phyloP scores from a whole-genome alignment of 2,329 filamentous ascomycete species.

The Paradendryphiella salina region DNA sequence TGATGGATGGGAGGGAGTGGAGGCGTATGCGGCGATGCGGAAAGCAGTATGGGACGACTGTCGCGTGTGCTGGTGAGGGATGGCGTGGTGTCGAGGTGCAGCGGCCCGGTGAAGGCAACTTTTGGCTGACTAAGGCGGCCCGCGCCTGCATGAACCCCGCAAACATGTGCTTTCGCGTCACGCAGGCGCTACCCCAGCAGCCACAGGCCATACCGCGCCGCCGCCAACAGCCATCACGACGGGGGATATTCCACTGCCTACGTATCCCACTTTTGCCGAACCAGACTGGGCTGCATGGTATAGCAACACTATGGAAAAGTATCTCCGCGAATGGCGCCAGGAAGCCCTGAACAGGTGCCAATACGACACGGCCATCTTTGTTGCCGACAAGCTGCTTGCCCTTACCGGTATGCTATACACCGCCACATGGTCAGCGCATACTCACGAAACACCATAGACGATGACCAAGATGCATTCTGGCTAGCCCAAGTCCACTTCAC shows the following conservation, averaged over 20 bases:
- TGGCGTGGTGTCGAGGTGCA: not conserved
- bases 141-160: slow-evolving; percentile 19
- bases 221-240: slow-evolving; percentile 3
- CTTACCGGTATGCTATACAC: slow-evolving; percentile 72
- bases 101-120: slow-evolving; percentile 10
- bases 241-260: not conserved
- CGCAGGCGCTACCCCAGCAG: slow-evolving; percentile 21
- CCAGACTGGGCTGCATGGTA: slow-evolving; percentile 5
- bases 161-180: slow-evolving; percentile 25
- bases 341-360: slow-evolving; percentile 95
- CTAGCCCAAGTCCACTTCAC: slow-evolving; percentile 98
- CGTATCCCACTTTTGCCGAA: not conserved
- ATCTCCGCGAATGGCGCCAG: slow-evolving; percentile 90
- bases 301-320: slow-evolving; percentile 75
- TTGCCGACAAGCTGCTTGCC: slow-evolving; percentile 94
- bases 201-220: slow-evolving; percentile 1
- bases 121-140: slow-evolving; percentile 22
- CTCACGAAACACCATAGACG: slow-evolving; percentile 60
- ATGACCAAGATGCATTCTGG: slow-evolving; percentile 94
- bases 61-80: not conserved
- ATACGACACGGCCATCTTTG: slow-evolving; percentile 94
- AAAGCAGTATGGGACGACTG: not conserved
- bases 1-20: not conserved
- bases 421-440: not conserved
- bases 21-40: too few relatives aligned